Base-by-base conservation (phyloP, 2,329 filamentous ascomycete genomes). In the Sodiomyces alkalinus region DNA sequence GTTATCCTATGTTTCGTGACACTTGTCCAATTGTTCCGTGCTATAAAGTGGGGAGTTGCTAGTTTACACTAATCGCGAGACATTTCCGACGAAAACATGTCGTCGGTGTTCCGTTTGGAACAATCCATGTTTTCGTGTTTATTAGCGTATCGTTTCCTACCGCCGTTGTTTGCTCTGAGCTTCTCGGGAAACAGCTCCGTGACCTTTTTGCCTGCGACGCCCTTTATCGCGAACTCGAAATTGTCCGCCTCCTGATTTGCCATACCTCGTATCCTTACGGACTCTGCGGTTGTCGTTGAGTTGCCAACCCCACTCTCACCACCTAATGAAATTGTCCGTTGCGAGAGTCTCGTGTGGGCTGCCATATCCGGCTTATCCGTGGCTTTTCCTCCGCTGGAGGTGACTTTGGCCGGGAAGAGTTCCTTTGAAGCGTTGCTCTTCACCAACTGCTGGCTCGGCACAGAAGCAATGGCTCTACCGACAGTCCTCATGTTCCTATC, bases 131-230 rank as follows among this genome's bases (percentile, higher is more conserved):
- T n/a, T n/a, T n/a, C n/a, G n/a, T n/a, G 43, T 36, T 57, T 71
- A 33, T 72, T 65, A 2, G 64, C 62, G 41, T 83, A 80, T 11
- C 82, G 49, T 45, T 85, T 79, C 49, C 80, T 82, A 27, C 69
- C 71, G 3, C 69, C 71, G 3, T 64, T 52, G 43, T 81, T 80
- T 38, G 38, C 47, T 16, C 57, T 59, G 24, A 72, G 66, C 38
- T 71, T 77, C 11, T 62, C 61, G 0, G 78, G 78, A 41, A 83
- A 83, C 13, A 85, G 49, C 47, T 85, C 79, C 38, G 68, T 74
- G 43, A 58, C 41, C 52, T 57, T 53, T 3, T 47, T 40, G 5
- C 51, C 50, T 8, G 69, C 71, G 3, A 60, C 57, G 3, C 78
- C 79, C 44, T 79, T 82, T 47, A 83, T 82, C 8, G 62, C 58